Evolutionary conservation across 345 rosid genomes (phyloP).

Genomic region (Abelmoschus esculentus): DNA sequence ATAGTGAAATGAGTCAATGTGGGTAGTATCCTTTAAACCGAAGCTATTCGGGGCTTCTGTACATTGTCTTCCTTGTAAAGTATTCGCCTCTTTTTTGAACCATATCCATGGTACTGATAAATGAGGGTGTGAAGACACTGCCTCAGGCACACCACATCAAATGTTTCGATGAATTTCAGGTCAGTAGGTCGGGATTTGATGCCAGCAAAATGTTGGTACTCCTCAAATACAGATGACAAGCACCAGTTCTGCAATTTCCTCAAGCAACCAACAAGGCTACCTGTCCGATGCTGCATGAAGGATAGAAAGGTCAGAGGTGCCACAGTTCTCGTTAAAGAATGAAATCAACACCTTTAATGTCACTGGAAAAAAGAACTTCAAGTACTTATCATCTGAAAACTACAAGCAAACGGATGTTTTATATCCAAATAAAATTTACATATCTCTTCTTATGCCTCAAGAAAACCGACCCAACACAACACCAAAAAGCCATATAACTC

Average conservation of each 20-base stretch:
- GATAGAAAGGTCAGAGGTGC: neutral
- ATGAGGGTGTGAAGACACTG: conserved; percentile 60
- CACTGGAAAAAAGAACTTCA: too few species aligned
- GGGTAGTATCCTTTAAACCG: too few species aligned
- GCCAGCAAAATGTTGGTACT: conserved; percentile 60
- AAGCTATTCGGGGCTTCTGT: neutral
- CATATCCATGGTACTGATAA: conserved; percentile 67
- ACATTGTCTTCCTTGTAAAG: too few species aligned
- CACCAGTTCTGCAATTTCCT: conserved; percentile 81
- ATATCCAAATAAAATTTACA: too few species aligned
- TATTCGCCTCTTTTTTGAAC: conserved; percentile 24
- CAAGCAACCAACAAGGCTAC: conserved; percentile 77
- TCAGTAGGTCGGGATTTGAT: conserved; percentile 47
- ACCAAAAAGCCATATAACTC: too few species aligned
- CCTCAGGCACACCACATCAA: conserved; percentile 34
- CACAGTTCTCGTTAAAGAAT: too few species aligned
- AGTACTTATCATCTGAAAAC: too few species aligned
- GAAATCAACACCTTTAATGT: too few species aligned
- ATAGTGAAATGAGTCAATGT: too few species aligned
- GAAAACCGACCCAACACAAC: too few species aligned
- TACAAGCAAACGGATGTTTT: too few species aligned
- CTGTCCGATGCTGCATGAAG: conserved; percentile 67
- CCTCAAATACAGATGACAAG: conserved; percentile 59
- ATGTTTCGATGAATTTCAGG: conserved; percentile 54
- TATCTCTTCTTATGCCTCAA: too few species aligned